phyloP scores from a whole-genome alignment of 345 rosid genomes.

The Mercurialis annua region DNA sequence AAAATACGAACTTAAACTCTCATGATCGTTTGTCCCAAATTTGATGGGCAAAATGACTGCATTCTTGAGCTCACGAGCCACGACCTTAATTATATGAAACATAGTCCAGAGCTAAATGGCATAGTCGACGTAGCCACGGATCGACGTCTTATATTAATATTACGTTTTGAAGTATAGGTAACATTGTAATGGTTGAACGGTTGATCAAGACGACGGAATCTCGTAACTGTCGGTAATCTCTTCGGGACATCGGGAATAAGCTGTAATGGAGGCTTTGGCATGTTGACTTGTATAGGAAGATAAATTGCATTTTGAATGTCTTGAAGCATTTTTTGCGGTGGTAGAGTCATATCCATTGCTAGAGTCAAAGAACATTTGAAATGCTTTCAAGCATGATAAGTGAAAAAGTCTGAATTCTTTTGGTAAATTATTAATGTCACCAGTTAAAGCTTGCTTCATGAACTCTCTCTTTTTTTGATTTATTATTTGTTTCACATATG shows the following conservation, averaged over 20 bases:
- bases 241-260: constrained; percentile 5
- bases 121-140: not conserved
- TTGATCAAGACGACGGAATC: not conserved
- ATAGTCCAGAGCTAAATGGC: constrained; percentile 5
- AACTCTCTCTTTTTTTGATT: constrained; percentile 35
- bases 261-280: not conserved
- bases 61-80: no score
- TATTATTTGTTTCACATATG: constrained; percentile 27
- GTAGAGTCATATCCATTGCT: constrained; percentile 42
- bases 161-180: not conserved
- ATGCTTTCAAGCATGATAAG: constrained; percentile 38
- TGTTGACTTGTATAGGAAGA: constrained; percentile 28
- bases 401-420: constrained; percentile 39
- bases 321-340: constrained; percentile 30
- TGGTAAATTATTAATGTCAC: constrained; percentile 35
- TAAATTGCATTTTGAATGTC: constrained; percentile 56
- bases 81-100: constrained; percentile 11
- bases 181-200: not conserved
- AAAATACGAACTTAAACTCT: no score
- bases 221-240: not conserved
- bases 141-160: not conserved
- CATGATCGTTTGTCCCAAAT: no score
- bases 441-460: constrained; percentile 38
- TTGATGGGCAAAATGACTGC: no score
- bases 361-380: constrained; percentile 48